phyloP scores from a whole-genome alignment of 495 filamentous ascomycete genomes.

The Aspergillus funiculosus region DNA sequence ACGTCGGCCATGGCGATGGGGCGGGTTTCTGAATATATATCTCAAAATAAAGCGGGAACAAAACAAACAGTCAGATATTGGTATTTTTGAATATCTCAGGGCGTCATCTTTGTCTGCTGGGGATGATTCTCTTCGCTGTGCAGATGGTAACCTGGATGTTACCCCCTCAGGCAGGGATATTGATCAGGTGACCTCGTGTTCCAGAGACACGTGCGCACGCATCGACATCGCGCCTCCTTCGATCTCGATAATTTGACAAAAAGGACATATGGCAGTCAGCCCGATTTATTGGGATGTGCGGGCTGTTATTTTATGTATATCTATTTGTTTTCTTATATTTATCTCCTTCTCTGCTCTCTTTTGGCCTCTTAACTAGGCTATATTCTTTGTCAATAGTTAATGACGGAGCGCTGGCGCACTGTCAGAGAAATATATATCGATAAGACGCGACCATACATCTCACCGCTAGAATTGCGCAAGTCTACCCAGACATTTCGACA shows the following conservation, averaged over 20 bases:
- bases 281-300: neutral
- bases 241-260: neutral
- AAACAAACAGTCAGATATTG: neutral
- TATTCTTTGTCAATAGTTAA: neutral
- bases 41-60: neutral
- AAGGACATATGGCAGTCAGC: neutral
- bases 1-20: conserved; percentile 10
- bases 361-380: neutral
- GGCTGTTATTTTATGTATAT: neutral
- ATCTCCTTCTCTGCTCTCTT: no score
- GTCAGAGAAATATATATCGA: conserved; percentile 7
- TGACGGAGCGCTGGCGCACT: neutral
- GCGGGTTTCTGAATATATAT: neutral
- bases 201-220: conserved; percentile 20
- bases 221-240: neutral
- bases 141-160: conserved; percentile 17
- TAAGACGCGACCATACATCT: conserved; percentile 2
- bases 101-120: neutral
- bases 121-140: neutral
- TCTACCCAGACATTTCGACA: no score
- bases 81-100: neutral
- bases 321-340: neutral
- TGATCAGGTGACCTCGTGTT: conserved; percentile 38
- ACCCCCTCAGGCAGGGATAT: conserved; percentile 5
- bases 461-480: neutral